Evolutionary conservation across 75 land plant species (phyloP).

Genomic region (Pinus albicaulis): DNA sequence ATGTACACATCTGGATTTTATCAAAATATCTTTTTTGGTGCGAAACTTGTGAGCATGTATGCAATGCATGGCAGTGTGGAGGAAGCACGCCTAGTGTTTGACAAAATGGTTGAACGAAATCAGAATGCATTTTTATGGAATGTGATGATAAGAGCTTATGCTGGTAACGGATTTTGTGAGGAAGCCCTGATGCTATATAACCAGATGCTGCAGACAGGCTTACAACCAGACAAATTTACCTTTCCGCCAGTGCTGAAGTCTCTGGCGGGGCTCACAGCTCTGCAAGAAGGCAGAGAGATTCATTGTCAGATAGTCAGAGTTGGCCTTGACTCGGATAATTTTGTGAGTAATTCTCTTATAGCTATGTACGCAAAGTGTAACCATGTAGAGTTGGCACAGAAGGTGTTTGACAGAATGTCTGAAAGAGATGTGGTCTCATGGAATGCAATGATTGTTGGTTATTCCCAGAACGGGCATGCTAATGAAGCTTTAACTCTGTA

Average conservation of each 20-base stretch:
- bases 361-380: too few species aligned
- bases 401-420: too few species aligned
- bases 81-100: conserved; percentile 7
- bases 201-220: conserved; percentile 6
- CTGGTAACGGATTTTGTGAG: not conserved
- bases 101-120: conserved; percentile 1
- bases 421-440: too few species aligned
- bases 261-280: not conserved
- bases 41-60: not conserved
- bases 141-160: not conserved
- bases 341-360: conserved; percentile 7
- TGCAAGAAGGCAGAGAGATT: conserved; percentile 12
- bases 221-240: conserved; percentile 8
- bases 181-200: not conserved
- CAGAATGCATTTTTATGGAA: not conserved
- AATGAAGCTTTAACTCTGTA: too few species aligned
- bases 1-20: not conserved
- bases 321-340: conserved; percentile 15
- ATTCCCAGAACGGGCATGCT: too few species aligned
- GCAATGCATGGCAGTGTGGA: not conserved
- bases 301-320: conserved; percentile 9
- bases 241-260: conserved; percentile 4
- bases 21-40: not conserved
- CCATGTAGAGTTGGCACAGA: too few species aligned
- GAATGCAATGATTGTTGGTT: too few species aligned